Base-by-base conservation (phyloP, 768 basidiomycete species). In the Leccinum ochraceum region DNA sequence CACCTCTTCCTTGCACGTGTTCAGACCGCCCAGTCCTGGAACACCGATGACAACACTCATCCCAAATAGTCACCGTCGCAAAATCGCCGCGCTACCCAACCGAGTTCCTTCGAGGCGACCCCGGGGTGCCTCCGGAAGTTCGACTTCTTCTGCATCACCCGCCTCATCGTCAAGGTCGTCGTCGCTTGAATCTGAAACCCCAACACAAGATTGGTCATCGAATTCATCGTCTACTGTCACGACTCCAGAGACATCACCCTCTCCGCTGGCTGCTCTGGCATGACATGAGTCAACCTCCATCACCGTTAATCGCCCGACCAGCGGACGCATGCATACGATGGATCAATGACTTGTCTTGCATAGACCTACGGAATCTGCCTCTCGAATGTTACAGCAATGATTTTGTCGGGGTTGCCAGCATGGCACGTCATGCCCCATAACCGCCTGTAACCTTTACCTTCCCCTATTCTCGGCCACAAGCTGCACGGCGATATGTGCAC, bases 41-140 rank as follows among this genome's bases (percentile, higher is more conserved):
- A 24, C 59, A 13, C 58, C 61, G n/a, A 65, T 59, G 26, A 39
- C 56, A 6, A 69, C 68, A 16, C 64, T 66, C 4, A 22, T 66
- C 1, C 65, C 61, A 9, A 39, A 17, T 4, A 9, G 14, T 11
- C 22, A 16, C 16, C 62, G 39, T 50, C 53, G 56, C 22, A 73
- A 75, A 60, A 54, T 66, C 24, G 65, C 68, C 17, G 64, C 61
- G 10, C 60, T 73, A 51, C 74, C 73, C 8, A 71, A 57, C 49
- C 70, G 74, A n/a, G 60, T 65, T 2, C 73, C 71, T 10, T 59
- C 63, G 13, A 46, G 62, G 14, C 17, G 17, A 42, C 20, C 24
- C 22, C 22, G 24, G n/a, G 30, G 22, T 34, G 22, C 28, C 8
- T 44, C 26, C 22, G 42, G 17, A 36, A 14, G 48, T 28, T 53